Conservation (phyloP, 2,329 filamentous ascomycete genomes). For the Parafenestella ontariensis region DNA sequence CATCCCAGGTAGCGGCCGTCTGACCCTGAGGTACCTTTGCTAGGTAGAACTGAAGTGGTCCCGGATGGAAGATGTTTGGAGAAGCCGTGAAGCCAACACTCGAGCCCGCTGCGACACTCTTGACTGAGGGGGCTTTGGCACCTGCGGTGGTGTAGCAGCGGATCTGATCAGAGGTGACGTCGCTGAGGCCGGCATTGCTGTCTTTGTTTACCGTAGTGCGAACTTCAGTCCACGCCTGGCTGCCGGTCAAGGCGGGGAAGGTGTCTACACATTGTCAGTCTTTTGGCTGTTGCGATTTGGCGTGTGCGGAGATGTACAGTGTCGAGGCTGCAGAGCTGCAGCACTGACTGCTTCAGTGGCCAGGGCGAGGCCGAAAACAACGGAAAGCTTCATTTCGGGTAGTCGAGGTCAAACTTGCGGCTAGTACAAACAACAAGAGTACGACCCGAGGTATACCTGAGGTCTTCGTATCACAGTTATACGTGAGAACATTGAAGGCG, state of each 20-base stretch:
- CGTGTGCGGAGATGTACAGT: slow-evolving; percentile 11
- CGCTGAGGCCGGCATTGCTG: slow-evolving; percentile 19
- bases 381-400: slow-evolving; percentile 34
- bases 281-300: slow-evolving; percentile 9
- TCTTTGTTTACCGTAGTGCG: slow-evolving; percentile 18
- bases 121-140: slow-evolving; percentile 15
- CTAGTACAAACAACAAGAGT: background rate
- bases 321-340: slow-evolving; percentile 35
- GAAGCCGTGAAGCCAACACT: slow-evolving; percentile 41
- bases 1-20: slow-evolving; percentile 42
- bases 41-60: slow-evolving; percentile 48
- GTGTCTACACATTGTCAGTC: slow-evolving; percentile 8
- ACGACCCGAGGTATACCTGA: background rate
- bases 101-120: slow-evolving; percentile 33
- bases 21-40: slow-evolving; percentile 45
- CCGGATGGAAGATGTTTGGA: slow-evolving; percentile 38
- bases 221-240: slow-evolving; percentile 6
- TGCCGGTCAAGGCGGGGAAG: slow-evolving; percentile 11
- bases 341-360: slow-evolving; percentile 25
- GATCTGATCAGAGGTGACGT: slow-evolving; percentile 30
- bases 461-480: slow-evolving; percentile 1
- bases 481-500: slow-evolving; percentile 1
- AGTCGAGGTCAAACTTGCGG: background rate
- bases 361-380: slow-evolving; percentile 25
- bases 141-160: slow-evolving; percentile 37